Conservation (phyloP, 1,284 basidiomycete genomes). For the Laetiporus sulphureus region DNA sequence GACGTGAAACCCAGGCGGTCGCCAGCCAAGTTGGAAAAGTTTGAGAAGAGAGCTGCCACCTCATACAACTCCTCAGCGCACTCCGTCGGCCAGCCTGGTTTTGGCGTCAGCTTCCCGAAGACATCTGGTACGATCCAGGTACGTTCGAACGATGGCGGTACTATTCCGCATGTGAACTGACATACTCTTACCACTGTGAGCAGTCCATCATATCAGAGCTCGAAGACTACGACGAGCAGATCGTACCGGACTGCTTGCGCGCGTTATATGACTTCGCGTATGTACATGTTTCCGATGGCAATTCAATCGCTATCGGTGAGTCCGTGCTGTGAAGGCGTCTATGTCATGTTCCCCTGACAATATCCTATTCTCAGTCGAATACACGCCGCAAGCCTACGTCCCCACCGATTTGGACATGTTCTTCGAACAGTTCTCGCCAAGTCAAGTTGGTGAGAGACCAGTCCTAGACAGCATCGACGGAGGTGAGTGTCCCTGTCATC, state of each 20-base stretch:
- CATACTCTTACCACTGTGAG: background rate
- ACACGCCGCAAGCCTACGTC: slow-evolving; percentile 27
- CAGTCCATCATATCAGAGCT: background rate
- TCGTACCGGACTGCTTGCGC: slow-evolving; percentile 10
- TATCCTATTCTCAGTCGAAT: slow-evolving; percentile 4
- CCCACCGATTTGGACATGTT: slow-evolving; percentile 37
- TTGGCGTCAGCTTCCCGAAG: slow-evolving; percentile 12
- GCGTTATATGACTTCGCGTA: slow-evolving; percentile 12
- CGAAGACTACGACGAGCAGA: slow-evolving; percentile 9
- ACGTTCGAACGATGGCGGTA: background rate
- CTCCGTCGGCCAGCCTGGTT: slow-evolving; percentile 23
- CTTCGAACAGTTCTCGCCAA: slow-evolving; percentile 27
- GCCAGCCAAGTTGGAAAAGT: background rate
- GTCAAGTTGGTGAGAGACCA: slow-evolving; percentile 25
- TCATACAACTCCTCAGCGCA: background rate
- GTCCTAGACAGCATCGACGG: slow-evolving; percentile 33
- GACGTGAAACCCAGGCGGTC: slow-evolving; percentile 18
- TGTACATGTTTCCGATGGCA: slow-evolving; percentile 5
- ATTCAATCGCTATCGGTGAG: slow-evolving; percentile 11
- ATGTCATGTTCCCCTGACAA: background rate
- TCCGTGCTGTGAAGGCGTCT: background rate
- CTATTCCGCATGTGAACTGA: background rate
- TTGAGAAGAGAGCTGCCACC: background rate
- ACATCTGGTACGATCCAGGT: slow-evolving; percentile 7
- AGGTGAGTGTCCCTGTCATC: slow-evolving; percentile 23